Evolutionary conservation across 2,329 filamentous ascomycete species (phyloP), one percentile per base, ranked within the genome.

Genomic region (Coniochaeta prunicola): DNA sequence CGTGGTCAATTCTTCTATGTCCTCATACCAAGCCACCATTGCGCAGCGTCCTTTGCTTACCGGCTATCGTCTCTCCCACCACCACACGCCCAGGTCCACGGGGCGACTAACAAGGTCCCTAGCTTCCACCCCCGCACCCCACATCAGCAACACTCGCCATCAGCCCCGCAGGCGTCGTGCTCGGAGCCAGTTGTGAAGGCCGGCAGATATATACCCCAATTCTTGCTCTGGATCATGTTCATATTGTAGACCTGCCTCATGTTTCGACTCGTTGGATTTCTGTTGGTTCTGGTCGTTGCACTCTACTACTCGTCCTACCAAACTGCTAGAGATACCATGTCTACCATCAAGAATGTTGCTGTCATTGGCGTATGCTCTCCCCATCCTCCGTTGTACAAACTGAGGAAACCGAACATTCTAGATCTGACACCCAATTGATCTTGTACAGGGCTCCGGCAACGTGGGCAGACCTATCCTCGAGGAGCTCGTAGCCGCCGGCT

Each of bases 401-500:
- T 15, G 33, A 36, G 33, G 17, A 4, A 12, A 13, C 12, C 17
- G 33, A 7, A 36, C 28, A 24, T 24, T 33, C 53, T 17, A 8
- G 3, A 28, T 17, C 45, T 61, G 26, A 64, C 36, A 13, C 12
- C 3, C 4, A 12, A 33, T 26, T 30, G 26, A 24, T 17, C 45
- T 17, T 24, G 10, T 31, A 53, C 17, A 74, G 72, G 72, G 66
- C 17, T 66, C 68, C 1, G 72, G 72, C 53, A 69, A 65, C 58
- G 63, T 74, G 19, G 73, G 73, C 38, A 61, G 58, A 12, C 58
- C 62, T 24, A 66, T 74, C 26, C 62, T 73, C 36, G 24, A 58
- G 33, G 68, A 66, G 33, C 69, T 74, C n/a, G 53, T 73, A 28
- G 58, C 64, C 4, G 65, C 66, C 7, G 70, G 69, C 56, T 83